Evolutionary conservation across 495 filamentous ascomycete genomes (phyloP).

Genomic region (Neurospora sp.): DNA sequence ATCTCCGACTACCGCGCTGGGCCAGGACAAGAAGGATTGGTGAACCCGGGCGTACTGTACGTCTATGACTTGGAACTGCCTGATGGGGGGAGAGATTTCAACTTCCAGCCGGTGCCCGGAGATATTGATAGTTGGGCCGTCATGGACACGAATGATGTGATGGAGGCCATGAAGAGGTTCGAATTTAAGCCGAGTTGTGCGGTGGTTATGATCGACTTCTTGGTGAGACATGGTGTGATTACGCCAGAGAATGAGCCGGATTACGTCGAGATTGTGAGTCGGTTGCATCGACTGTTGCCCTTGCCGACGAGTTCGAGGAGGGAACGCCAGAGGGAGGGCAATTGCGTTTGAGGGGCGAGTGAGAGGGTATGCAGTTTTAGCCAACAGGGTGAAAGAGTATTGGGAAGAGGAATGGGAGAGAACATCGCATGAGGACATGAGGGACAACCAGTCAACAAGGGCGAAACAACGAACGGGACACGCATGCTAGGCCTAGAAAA

Average conservation of each 20-base stretch:
- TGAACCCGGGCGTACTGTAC: constrained; percentile 37
- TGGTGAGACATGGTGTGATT: constrained; percentile 45
- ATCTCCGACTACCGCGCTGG: constrained; percentile 20
- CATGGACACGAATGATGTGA: constrained; percentile 39
- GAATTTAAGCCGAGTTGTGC: constrained; percentile 49
- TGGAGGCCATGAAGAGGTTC: constrained; percentile 25
- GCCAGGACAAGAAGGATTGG: constrained; percentile 45
- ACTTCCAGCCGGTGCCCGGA: constrained; percentile 36
- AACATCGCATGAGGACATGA: background rate
- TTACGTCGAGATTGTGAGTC: constrained; percentile 37
- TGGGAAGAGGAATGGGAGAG: background rate
- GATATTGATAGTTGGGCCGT: constrained; percentile 44
- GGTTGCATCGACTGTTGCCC: constrained; percentile 37
- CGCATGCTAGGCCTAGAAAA: background rate
- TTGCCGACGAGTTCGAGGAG: constrained; percentile 14
- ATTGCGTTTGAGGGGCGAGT: background rate
- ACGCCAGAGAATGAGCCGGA: constrained; percentile 39
- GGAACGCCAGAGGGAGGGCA: background rate
- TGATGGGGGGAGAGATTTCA: constrained; percentile 11
- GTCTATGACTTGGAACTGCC: constrained; percentile 40
- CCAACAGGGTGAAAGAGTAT: background rate
- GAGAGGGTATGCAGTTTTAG: background rate
- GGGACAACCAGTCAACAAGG: background rate
- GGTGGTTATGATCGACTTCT: constrained; percentile 42
- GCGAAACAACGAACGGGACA: background rate